These are phyloP conservation scores for Claviceps spartinae DNA, from an alignment of 2,329 filamentous ascomycete species.

Conservation along the genomic window DNA sequence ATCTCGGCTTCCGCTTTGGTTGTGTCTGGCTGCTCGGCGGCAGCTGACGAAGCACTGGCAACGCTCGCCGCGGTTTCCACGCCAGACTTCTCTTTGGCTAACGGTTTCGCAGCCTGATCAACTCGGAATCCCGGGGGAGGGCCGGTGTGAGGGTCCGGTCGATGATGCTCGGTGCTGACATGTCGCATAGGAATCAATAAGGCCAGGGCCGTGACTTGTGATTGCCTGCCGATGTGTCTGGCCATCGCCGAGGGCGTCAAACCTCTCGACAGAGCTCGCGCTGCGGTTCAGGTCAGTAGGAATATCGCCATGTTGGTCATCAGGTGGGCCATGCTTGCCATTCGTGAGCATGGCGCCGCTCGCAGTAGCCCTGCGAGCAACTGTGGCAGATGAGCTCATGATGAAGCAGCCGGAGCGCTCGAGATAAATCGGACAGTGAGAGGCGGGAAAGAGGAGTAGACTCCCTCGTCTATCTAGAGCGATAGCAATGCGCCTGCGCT, in stretches of 20 bases:
- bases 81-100: constrained; percentile 40
- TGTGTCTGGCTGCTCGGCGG: constrained; percentile 20
- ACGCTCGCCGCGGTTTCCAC: constrained; percentile 18
- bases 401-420: constrained; percentile 6
- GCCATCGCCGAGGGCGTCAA: constrained; percentile 32
- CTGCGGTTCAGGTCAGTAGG: constrained; percentile 15
- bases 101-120: constrained; percentile 77
- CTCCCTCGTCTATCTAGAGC: background rate
- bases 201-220: constrained; percentile 37
- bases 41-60: constrained; percentile 15
- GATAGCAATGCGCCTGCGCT: constrained; percentile 4
- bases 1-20: constrained; percentile 32
- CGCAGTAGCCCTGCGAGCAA: constrained; percentile 40
- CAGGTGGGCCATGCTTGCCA: constrained; percentile 22
- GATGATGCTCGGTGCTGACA: constrained; percentile 47
- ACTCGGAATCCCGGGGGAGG: constrained; percentile 85
- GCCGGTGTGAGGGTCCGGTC: constrained; percentile 37
- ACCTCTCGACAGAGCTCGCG: constrained; percentile 32
- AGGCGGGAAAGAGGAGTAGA: background rate
- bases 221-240: constrained; percentile 32
- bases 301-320: background rate
- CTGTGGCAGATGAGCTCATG: constrained; percentile 44
- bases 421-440: background rate
- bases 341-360: constrained; percentile 38
- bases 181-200: constrained; percentile 42